Conservation (phyloP, 2,329 filamentous ascomycete genomes). For the Aureobasidium melanogenum region DNA sequence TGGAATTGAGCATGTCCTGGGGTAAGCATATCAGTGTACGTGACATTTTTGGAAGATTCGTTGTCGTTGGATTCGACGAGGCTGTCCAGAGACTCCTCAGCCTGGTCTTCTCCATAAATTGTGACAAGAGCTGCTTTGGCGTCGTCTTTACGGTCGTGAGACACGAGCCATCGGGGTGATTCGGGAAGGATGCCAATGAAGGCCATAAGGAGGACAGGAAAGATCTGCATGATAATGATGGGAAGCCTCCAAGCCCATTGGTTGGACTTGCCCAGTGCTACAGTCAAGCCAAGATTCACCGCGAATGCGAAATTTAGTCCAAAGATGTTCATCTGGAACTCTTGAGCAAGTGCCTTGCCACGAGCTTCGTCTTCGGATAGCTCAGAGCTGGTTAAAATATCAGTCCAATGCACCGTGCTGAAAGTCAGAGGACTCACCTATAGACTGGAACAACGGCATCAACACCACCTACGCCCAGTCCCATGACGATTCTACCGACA, state of each 20-base stretch:
- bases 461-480: slow-evolving; percentile 50
- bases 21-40: slow-evolving; percentile 50
- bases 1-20: slow-evolving; percentile 49
- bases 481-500: slow-evolving; percentile 44
- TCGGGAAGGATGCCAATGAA: slow-evolving; percentile 48
- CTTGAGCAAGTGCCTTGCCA: slow-evolving; percentile 51
- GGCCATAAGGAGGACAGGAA: slow-evolving; percentile 45
- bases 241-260: slow-evolving; percentile 56
- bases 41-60: slow-evolving; percentile 38
- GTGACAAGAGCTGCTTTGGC: slow-evolving; percentile 40
- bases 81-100: slow-evolving; percentile 41
- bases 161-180: slow-evolving; percentile 50
- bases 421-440: slow-evolving; percentile 18
- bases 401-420: background rate
- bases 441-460: slow-evolving; percentile 55
- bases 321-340: slow-evolving; percentile 58
- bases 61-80: slow-evolving; percentile 42
- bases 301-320: slow-evolving; percentile 53
- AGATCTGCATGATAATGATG: slow-evolving; percentile 53
- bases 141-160: slow-evolving; percentile 41
- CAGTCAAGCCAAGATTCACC: slow-evolving; percentile 49
- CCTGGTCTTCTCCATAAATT: slow-evolving; percentile 44
- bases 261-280: slow-evolving; percentile 44
- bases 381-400: slow-evolving; percentile 33
- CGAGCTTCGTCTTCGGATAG: slow-evolving; percentile 47